Evolutionary conservation across 345 rosid genomes (phyloP), one percentile per base, ranked within the genome.

Genomic region (Salix viminalis): DNA sequence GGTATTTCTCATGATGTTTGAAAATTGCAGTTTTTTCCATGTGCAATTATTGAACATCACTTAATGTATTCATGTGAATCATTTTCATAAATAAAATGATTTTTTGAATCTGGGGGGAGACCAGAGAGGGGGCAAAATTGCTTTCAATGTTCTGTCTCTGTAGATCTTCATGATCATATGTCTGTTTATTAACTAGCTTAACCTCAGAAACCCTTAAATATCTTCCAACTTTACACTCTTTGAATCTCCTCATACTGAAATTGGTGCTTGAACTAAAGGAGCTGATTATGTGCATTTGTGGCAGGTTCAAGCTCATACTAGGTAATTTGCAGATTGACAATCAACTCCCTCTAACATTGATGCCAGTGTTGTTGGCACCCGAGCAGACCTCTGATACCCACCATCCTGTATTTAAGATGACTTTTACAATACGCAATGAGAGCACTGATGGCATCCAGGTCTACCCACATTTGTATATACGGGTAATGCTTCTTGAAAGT

Each of bases 351-450:
- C 84, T 96, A 75, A 86, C 98, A 76, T 85, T 92, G 79, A 90
- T 93, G 97, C 99, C 98, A 6, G 98, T 96, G 77, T 83, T 93
- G 16, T 82, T 93, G 86, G 97, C 94, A 71, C 94, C 99, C 69
- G 99, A 92, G 81, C 89, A 91, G 83, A 77, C 83, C 52, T 77
- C 84, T 77, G 93, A 91, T 83, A 70, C 83, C 77, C 91, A 89
- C 71, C 94, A 93, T 86, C 98, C 99, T 36, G 98, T 89, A 67
- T 93, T 93, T 85, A 96, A 96, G 87, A 92, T 88, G 92, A 93
- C 97, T 65, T 76, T 96, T 71, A 96, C 94, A 71, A 76, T 88
- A 84, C 83, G 88, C 80, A 93, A 91, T 80, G 96, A 86, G 82
- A 92, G 86, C 83, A 79, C 88, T 64, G 96, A 88, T 71, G 98